Evolutionary conservation across 1,284 basidiomycete genomes (phyloP), one percentile per base, ranked within the genome.

Genomic region (Ceratobasidium sp.): DNA sequence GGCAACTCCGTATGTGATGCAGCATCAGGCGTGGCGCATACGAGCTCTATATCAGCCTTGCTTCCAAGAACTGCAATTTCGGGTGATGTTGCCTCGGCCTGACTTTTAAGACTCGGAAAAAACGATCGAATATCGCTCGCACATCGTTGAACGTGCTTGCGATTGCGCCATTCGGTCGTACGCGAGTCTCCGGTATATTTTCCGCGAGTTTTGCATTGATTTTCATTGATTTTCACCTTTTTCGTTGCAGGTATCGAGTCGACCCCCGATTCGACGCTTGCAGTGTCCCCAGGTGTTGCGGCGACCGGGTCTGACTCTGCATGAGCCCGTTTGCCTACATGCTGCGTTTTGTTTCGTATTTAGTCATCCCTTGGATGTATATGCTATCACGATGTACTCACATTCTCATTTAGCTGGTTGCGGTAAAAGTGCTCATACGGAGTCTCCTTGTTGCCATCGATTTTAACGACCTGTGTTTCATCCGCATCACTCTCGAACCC

Each of bases 361-460:
- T 28, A 4, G 28, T 39, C 9, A 61, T 56, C 55, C 13, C 28
- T 61, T 15, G 13, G 28, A n/a, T 10, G 26, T 10, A 20, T 61
- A 33, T 23, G 13, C 13, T 33, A 61, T n/a, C 26, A 42, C 39
- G 18, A 40, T 66, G n/a, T 23, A 40, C 40, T 40, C 63, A 66
- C 20, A 6, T n/a, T 46, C 39, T 33, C 20, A 66, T 20, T 44
- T 23, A 66, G 39, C 39, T 66, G 46, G 46, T 46, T 66, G 33
- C 28, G 23, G 40, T 66, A 66, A 26, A 66, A 66, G 23, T 66
- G 40, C 12, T 42, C 40, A 46, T 66, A 66, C 40, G 44, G 40
- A 12, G 63, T 66, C 39, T 40, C 63, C 39, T 66, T 49, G 23
- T 20, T 26, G n/a, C n/a, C 28, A 58, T 58, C 56, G 10, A 23